Evolutionary conservation across 352 stramenopile species (phyloP).

Genomic region (Globisporangium paddicum): DNA sequence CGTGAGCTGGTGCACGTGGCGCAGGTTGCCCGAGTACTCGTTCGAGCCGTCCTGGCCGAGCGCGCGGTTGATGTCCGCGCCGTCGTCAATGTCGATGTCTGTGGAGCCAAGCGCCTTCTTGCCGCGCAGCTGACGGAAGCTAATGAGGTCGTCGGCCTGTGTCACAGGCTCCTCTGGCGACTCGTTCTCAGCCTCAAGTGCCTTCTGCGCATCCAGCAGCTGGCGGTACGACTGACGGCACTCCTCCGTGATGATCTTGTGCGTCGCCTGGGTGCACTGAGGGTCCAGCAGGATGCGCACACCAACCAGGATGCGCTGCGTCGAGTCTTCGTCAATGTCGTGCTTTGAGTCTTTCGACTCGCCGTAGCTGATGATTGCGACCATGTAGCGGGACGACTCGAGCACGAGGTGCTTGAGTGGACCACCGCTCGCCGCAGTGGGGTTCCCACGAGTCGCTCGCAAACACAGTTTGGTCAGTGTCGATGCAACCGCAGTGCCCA

Average conservation of each 20-base stretch:
- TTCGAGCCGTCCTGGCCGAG: constrained; percentile 89
- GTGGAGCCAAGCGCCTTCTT: constrained; percentile 90
- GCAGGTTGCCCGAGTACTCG: constrained; percentile 89
- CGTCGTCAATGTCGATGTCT: constrained; percentile 98
- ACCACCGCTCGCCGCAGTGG: constrained; percentile 35
- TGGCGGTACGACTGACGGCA: constrained; percentile 75
- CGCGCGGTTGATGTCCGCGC: constrained; percentile 93
- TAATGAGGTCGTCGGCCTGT: constrained; percentile 95
- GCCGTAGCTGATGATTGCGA: constrained; percentile 65
- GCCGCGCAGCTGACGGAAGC: constrained; percentile 95
- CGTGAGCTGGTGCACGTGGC: constrained; percentile 98
- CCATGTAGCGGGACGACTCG: constrained; percentile 70
- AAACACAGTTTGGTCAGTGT: constrained; percentile 97
- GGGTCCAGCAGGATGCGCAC: constrained; percentile 94
- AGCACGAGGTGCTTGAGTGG: constrained; percentile 68
- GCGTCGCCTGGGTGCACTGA: constrained; percentile 48
- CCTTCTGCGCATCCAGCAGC: constrained; percentile 73
- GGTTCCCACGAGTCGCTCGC: constrained; percentile 62
- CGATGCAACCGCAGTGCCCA: constrained; percentile 90
- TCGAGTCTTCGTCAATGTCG: constrained; percentile 92
- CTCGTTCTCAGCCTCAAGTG: constrained; percentile 57
- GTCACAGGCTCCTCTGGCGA: constrained; percentile 53
- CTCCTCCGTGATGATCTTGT: constrained; percentile 76
- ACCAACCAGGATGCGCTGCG: constrained; percentile 94
- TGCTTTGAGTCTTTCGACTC: constrained; percentile 75